Base-by-base conservation (phyloP, 2,329 filamentous ascomycete species). In the Colletotrichum ledebouriae region DNA sequence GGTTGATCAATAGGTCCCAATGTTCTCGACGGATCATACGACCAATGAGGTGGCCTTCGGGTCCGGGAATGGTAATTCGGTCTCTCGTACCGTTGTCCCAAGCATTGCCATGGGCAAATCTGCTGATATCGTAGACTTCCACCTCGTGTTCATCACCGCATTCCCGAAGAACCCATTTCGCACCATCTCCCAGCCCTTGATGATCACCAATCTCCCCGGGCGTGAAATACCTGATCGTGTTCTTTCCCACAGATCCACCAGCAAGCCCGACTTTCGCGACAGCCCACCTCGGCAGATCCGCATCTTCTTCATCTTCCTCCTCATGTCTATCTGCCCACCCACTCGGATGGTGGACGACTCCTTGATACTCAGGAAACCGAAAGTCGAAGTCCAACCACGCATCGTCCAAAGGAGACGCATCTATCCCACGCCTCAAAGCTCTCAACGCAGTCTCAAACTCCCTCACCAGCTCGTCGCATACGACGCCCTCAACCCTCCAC, bases 181-280 rank as follows among this genome's bases (percentile, higher is more conserved):
- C 17, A 13, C 17, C 41, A 22, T 9, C 2, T 6, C 41, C 42
- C 6, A 56, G 3, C 0, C 13, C 12, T 39, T 63, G 60, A 15
- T 39, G 60, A 3, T 63, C 60, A 9, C 60, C 60, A 11, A 63
- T 49, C 50, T 63, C 42, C 0, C 39, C 60, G 12, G 42, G 29
- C 6, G 60, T 47, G 10, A 57, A 47, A 1, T 57, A 41, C 25
- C 33, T 5, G 10, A 56, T 25, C 15, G 7, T 10, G n/a, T 12
- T 10, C 5, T 25, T 3, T 29, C 4, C n/a, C 1, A n/a, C 15
- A 29, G 17, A 15, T 6, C 41, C 17, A 2, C 3, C 17, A 0
- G 44, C 58, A 29, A 29, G n/a, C 1, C 22, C 62, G 5, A 13
- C 2, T 7, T 20, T 15, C 3, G 37, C 55, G 2, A 52, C 33